Evolutionary conservation across 257 asterid species (phyloP), one percentile per base, ranked within the genome.

Genomic region (Lycium barbarum): DNA sequence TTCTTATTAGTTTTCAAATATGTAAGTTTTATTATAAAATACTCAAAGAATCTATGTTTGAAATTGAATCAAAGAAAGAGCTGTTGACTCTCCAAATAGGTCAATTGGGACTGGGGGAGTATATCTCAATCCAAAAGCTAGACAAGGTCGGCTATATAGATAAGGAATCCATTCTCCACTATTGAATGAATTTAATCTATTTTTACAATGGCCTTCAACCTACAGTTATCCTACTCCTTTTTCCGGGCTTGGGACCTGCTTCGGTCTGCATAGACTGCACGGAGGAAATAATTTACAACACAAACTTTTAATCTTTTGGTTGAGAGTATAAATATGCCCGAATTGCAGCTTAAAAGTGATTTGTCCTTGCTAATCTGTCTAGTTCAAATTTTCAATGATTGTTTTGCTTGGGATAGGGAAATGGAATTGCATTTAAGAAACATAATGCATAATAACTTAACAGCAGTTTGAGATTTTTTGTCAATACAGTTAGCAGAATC

Each of bases 401-500:
- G 11, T 38, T 8, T 35, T 80, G 45, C 22, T 55, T 38, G 17
- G 20, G 66, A 66, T 33, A 33, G 36, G 82, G 45, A 78, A 78
- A 53, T 53, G 65, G 53, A 9, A 53, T 78, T 53, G 17, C 8
- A 18, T 78, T 74, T 51, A 4, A 14, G 65, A 26, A 76, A 76
- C 61, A 33, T n/a, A 53, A 54, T 78, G 5, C 10, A 14, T 26
- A 7, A 1, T 76, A 47, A 49, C 7, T 66, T 65, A 22, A 26
- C 49, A 47, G 66, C 58, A 47, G 55, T 26, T 71, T 1, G 51
- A 58, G 81, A 70, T 14, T 13, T 54, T 51, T 76, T 53, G 63
- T 57, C 81, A 26, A 47, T 73, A 67, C 14, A 80, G 49, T 22
- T 81, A n/a, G 40, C 80, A 53, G 35, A 78, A 18, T 57, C 58